phyloP scores from a whole-genome alignment of 345 rosid genomes.

The Bruguiera parviflora region DNA sequence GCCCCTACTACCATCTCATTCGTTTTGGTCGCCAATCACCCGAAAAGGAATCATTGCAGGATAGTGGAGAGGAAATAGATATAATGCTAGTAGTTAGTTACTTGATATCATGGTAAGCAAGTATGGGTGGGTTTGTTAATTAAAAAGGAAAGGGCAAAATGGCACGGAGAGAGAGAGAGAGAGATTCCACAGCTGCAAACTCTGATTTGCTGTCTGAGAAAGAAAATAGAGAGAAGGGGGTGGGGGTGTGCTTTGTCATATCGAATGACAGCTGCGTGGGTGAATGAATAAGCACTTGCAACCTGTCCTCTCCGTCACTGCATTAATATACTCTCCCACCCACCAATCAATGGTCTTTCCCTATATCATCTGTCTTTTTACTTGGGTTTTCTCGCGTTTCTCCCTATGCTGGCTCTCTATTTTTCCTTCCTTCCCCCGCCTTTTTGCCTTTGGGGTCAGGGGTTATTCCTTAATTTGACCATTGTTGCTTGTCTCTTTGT shows the following conservation, averaged over 20 bases:
- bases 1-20: conserved; percentile 5
- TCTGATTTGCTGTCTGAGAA: conserved; percentile 46
- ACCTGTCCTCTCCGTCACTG: conserved; percentile 52
- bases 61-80: conserved; percentile 12
- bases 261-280: conserved; percentile 52
- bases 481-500: not conserved
- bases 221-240: conserved; percentile 16
- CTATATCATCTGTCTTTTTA: not conserved
- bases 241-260: conserved; percentile 34
- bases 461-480: not conserved
- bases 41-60: conserved; percentile 21
- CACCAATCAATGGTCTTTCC: conserved; percentile 15
- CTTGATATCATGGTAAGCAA: not conserved
- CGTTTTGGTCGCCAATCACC: conserved; percentile 1
- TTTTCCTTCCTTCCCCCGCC: not conserved
- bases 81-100: conserved; percentile 11
- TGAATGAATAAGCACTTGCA: conserved; percentile 31
- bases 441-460: not conserved
- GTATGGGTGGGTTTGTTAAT: conserved; percentile 23
- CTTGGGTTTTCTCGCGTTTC: conserved; percentile 5
- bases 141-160: conserved; percentile 15
- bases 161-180: conserved; percentile 20
- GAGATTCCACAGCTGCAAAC: conserved; percentile 50
- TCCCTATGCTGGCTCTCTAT: not conserved
- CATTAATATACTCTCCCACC: conserved; percentile 55